Evolutionary conservation across 208 protist genomes (phyloP), one percentile per base, ranked within the genome.

Genomic region (Vickermania spadyakhi): DNA sequence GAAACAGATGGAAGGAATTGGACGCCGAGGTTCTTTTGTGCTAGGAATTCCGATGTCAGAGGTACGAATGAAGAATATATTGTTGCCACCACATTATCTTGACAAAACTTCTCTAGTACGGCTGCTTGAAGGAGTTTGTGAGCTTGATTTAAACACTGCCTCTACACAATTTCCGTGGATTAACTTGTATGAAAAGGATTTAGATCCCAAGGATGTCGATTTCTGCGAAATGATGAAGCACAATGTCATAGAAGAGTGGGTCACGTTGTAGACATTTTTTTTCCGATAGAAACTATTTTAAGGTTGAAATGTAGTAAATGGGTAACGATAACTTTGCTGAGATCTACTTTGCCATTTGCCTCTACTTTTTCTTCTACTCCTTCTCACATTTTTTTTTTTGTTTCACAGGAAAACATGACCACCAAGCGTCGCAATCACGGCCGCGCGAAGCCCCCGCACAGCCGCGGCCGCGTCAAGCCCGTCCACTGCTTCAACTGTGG

Each of bases 401-500:
- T n/a, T n/a, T 18, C 18, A 18, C 18, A 45, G 36, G 36, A 45
- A 26, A 75, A 67, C 52, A 96, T 96, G 90, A 93, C 90, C 66
- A 94, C 85, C 70, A 96, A 96, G 82, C 90, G 90, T 64, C 86
- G 90, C 81, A 96, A 96, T 72, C 85, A 94, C 70, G 90, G 90
- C 70, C 86, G 90, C 74, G 73, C 86, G 49, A 96, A 96, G 83
- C 89, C 85, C 58, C 83, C 89, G 76, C 60, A 81, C 86, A 87
- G 81, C 80, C 90, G 90, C 73, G 90, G 86, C 57, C 90, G 87
- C 72, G 81, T 86, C 68, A 91, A 80, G 61, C 90, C 87, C 41
- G 81, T 96, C 57, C 86, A 94, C 85, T 96, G 90, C 85, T 91
- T 93, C 77, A 96, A 96, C 90, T 96, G 90, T 73, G 79, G 83